phyloP scores from a whole-genome alignment of 371 early-diverging fungal genomes.

The Haplosporangium sp. region DNA sequence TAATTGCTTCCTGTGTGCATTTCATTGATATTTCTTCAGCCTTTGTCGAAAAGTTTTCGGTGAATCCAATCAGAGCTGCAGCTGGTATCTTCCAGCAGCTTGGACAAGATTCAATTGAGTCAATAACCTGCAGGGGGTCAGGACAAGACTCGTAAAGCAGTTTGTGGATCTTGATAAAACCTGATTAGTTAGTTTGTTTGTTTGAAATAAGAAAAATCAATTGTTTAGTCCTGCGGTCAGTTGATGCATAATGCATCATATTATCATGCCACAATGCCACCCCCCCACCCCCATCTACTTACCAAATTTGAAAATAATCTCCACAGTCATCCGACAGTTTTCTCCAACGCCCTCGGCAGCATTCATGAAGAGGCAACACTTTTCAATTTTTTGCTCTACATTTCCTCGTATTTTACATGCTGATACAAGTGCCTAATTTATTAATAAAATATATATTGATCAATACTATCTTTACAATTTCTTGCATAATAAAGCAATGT shows the following conservation, averaged over 20 bases:
- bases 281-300: not conserved
- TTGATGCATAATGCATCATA: not conserved
- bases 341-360: slow-evolving; percentile 50
- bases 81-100: slow-evolving; percentile 37
- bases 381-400: slow-evolving; percentile 41
- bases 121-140: slow-evolving; percentile 30
- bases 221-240: not conserved
- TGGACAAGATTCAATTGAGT: slow-evolving; percentile 28
- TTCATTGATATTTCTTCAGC: slow-evolving; percentile 45
- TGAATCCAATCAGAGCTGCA: slow-evolving; percentile 23
- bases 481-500: no score
- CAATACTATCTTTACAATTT: no score
- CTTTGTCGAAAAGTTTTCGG: slow-evolving; percentile 43
- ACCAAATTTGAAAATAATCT: slow-evolving; percentile 43
- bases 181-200: slow-evolving; percentile 4
- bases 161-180: slow-evolving; percentile 51
- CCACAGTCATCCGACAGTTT: slow-evolving; percentile 42
- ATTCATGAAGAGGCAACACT: slow-evolving; percentile 38
- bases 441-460: not conserved
- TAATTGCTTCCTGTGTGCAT: slow-evolving; percentile 23
- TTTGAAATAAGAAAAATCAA: not conserved
- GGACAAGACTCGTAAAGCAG: slow-evolving; percentile 45
- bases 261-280: no score
- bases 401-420: slow-evolving; percentile 47
- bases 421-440: slow-evolving; percentile 38